A percentile compares a stretch with the other conserved stretches of the same genome.
phyloP scores from a whole-genome alignment of 176 grass and related monocot species.

The Otatea glauca region DNA sequence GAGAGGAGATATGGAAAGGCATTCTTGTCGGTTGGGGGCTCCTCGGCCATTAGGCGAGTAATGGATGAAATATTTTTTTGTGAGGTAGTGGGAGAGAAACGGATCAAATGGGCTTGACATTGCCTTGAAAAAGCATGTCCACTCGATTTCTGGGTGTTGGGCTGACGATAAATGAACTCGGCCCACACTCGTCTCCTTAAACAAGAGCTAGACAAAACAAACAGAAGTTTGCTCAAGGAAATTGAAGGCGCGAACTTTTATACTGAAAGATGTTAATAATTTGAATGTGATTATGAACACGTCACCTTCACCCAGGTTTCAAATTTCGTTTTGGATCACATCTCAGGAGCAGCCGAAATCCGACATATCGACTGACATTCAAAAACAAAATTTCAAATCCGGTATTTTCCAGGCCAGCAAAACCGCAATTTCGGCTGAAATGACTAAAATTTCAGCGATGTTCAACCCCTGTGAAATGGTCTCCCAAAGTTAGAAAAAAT shows the following conservation, averaged over 20 bases:
- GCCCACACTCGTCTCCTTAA: neutral
- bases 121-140: no score
- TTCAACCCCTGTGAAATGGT: no score
- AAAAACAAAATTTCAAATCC: no score
- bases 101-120: no score
- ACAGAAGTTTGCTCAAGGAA: neutral
- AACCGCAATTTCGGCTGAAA: no score
- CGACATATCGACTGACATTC: no score
- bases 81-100: neutral
- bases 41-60: neutral
- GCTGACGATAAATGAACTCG: neutral
- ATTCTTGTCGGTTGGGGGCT: neutral
- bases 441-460: no score
- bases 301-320: neutral
- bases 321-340: no score
- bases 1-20: no score
- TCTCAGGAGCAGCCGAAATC: no score
- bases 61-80: neutral
- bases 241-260: neutral
- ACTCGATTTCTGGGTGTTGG: neutral
- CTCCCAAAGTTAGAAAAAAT: no score
- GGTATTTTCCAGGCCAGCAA: no score
- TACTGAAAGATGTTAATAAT: neutral
- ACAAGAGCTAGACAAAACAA: neutral
- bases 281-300: neutral